Evolutionary conservation across 2,329 filamentous ascomycete species (phyloP).

Genomic region (Aspergillus ruber): DNA sequence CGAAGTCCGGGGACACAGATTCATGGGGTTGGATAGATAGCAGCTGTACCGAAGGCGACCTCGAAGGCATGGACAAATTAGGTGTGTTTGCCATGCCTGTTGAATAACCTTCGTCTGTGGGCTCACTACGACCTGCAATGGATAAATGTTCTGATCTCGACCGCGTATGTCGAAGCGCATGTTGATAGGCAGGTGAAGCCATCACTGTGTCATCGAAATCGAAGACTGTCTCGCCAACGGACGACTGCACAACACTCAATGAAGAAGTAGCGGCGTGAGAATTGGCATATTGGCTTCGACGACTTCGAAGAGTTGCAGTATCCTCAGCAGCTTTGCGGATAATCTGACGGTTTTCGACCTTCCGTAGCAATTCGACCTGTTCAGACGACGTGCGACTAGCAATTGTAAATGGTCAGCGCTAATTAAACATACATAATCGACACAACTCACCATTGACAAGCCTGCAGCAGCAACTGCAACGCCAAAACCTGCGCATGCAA

Average conservation of each 20-base stretch:
- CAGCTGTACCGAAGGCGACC: constrained; percentile 2
- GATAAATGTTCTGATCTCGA: constrained; percentile 6
- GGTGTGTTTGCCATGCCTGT: constrained; percentile 15
- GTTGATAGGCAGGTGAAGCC: constrained; percentile 19
- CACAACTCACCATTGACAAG: constrained; percentile 30
- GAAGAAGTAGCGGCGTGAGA: constrained; percentile 21
- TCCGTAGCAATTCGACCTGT: constrained; percentile 28
- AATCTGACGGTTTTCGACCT: constrained; percentile 26
- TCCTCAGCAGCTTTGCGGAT: constrained; percentile 33
- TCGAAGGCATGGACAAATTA: constrained; percentile 7
- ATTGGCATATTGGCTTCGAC: constrained; percentile 16
- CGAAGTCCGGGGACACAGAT: constrained; percentile 6
- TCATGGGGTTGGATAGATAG: constrained; percentile 13
- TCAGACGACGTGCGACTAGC: constrained; percentile 25
- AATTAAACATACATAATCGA: background rate
- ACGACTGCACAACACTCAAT: constrained; percentile 18
- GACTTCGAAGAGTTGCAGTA: constrained; percentile 27
- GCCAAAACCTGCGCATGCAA: constrained; percentile 32
- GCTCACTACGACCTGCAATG: constrained; percentile 5
- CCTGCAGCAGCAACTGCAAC: constrained; percentile 33
- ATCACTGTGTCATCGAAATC: constrained; percentile 27
- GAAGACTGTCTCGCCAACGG: constrained; percentile 23
- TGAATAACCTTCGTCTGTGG: constrained; percentile 23
- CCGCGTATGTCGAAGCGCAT: constrained; percentile 10
- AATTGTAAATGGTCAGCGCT: background rate